Conservation (phyloP, 805 yeast genomes). For the Metschnikowia picachoensis region DNA sequence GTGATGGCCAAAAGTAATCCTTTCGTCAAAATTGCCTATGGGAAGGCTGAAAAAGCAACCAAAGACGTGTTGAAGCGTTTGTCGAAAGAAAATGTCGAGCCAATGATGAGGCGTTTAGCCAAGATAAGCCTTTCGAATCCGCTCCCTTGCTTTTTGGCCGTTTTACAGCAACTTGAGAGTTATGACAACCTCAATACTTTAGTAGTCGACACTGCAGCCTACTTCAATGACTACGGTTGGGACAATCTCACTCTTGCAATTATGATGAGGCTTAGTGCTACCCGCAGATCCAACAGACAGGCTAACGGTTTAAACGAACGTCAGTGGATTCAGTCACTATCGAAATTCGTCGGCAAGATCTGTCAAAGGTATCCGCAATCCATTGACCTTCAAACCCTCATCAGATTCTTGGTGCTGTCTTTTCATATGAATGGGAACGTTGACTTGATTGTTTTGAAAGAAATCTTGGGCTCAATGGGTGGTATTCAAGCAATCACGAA, state of each 20-base stretch:
- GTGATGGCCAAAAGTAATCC: constrained; percentile 54
- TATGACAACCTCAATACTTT: constrained; percentile 79
- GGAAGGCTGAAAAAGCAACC: constrained; percentile 72
- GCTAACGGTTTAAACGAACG: constrained; percentile 76
- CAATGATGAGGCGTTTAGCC: constrained; percentile 70
- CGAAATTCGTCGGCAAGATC: constrained; percentile 73
- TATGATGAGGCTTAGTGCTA: constrained; percentile 59
- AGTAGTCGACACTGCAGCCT: constrained; percentile 73
- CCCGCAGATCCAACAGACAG: constrained; percentile 66
- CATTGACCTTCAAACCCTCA: constrained; percentile 61
- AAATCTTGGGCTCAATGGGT: constrained; percentile 66
- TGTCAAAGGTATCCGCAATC: constrained; percentile 47
- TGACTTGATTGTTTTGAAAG: constrained; percentile 62
- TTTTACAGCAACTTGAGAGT: constrained; percentile 82
- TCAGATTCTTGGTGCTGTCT: constrained; percentile 57
- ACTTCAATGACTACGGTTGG: constrained; percentile 76
- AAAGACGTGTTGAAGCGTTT: constrained; percentile 74
- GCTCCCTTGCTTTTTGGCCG: constrained; percentile 64
- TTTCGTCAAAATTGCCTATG: constrained; percentile 54
- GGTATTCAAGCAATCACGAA: constrained; percentile 73
- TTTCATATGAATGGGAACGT: constrained; percentile 57
- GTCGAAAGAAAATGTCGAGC: constrained; percentile 71
- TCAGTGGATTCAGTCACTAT: constrained; percentile 81
- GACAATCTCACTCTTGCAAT: constrained; percentile 76
- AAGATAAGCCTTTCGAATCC: constrained; percentile 75